These are phyloP conservation scores for Mallotus repandus DNA, from an alignment of 441 rosid genomes.

Conservation along the genomic window DNA sequence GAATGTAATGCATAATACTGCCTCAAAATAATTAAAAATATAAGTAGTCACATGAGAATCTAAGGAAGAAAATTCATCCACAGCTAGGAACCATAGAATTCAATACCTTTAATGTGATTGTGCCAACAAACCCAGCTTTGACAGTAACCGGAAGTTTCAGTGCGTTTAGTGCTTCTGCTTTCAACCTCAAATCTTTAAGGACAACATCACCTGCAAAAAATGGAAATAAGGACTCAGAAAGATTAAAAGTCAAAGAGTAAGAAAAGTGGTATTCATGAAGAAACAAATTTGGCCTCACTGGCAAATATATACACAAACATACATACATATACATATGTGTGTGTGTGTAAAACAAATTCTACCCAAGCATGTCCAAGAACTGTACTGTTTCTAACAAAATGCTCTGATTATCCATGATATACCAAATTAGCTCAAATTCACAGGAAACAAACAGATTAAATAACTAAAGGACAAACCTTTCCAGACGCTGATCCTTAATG, in stretches of 20 bases:
- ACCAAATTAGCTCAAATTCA: neutral
- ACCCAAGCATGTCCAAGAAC: no score
- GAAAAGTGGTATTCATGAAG: slow-evolving; percentile 3
- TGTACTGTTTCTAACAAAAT: neutral
- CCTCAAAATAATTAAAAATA: neutral
- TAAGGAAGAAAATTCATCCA: neutral
- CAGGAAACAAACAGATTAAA: slow-evolving; percentile 5
- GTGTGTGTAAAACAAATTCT: no score
- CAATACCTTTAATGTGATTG: slow-evolving; percentile 83
- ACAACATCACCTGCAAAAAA: slow-evolving; percentile 81
- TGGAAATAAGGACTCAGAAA: slow-evolving; percentile 15
- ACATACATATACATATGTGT: no score
- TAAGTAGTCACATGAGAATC: no score
- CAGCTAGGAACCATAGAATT: slow-evolving; percentile 14
- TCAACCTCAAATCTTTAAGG: slow-evolving; percentile 88
- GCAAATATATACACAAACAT: neutral
- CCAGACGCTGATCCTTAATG: slow-evolving; percentile 97
- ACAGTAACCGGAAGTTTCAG: slow-evolving; percentile 90
- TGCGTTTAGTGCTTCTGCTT: slow-evolving; percentile 91
- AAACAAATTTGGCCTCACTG: slow-evolving; percentile 23
- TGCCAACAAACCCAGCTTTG: slow-evolving; percentile 97
- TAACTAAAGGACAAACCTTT: slow-evolving; percentile 54
- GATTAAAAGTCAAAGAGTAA: neutral
- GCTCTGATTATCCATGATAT: neutral
- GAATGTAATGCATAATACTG: neutral